These are phyloP conservation scores for Paragyromitra xinjiangensis DNA, from an alignment of 495 filamentous ascomycete species.

Conservation along the genomic window DNA sequence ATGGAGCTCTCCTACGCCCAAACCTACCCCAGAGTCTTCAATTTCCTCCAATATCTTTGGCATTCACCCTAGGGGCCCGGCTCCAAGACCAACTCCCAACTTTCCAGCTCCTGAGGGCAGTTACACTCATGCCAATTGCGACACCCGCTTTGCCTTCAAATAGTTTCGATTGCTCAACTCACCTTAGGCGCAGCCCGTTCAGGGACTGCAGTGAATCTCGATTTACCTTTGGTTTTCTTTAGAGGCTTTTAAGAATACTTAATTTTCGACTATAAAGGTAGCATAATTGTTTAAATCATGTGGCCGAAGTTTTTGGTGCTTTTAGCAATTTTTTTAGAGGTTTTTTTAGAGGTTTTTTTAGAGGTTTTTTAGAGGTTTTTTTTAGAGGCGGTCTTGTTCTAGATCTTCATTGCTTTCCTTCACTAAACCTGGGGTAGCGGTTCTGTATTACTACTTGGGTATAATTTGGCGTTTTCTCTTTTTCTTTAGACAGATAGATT, in stretches of 20 bases:
- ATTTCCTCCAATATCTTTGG: background rate
- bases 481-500: constrained; percentile 11
- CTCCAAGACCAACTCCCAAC: constrained; percentile 11
- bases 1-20: constrained; percentile 28
- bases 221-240: background rate
- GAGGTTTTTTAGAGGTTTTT: background rate
- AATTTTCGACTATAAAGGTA: background rate
- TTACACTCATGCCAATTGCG: background rate
- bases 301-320: background rate
- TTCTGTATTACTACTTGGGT: constrained; percentile 24
- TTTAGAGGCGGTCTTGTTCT: background rate
- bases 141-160: background rate
- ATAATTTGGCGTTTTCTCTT: constrained; percentile 4
- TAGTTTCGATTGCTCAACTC: background rate
- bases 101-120: constrained; percentile 5
- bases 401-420: constrained; percentile 1
- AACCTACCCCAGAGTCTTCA: constrained; percentile 9
- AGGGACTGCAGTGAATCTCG: background rate
- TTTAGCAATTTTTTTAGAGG: background rate
- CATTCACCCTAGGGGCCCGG: background rate
- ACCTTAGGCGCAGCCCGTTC: background rate
- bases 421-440: background rate
- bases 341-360: background rate
- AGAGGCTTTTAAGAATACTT: background rate
- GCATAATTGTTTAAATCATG: background rate